A percentile compares a stretch with the other conserved stretches of the same genome.
These are phyloP conservation scores for Trypanosoma conorhini DNA, from an alignment of 208 protist species.

Conservation along the genomic window DNA sequence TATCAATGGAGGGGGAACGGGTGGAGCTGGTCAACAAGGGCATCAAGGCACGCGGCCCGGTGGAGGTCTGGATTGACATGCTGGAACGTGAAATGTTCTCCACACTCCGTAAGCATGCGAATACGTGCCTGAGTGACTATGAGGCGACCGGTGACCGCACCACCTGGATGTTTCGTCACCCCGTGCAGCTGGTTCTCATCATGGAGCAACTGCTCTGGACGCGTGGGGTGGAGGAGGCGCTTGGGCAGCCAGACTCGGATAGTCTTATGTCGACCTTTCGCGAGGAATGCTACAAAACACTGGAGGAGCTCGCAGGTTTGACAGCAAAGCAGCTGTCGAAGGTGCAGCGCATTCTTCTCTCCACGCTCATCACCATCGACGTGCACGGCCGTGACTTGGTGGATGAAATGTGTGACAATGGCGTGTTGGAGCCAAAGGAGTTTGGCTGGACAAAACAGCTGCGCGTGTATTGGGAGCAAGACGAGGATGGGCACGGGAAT, in stretches of 20 bases:
- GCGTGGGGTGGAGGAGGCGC: conserved; percentile 90
- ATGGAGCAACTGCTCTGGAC: conserved; percentile 96
- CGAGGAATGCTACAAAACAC: conserved; percentile 70
- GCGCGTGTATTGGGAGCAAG: conserved; percentile 97
- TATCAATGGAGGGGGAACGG: conserved; percentile 91
- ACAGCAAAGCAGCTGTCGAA: conserved; percentile 88
- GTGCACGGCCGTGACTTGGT: conserved; percentile 98
- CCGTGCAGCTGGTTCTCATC: conserved; percentile 94
- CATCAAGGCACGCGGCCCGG: conserved; percentile 94
- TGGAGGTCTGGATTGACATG: conserved; percentile 96
- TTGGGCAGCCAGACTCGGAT: conserved; percentile 68
- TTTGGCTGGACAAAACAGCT: conserved; percentile 98
- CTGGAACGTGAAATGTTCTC: conserved; percentile 95
- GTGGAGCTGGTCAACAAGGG: conserved; percentile 93
- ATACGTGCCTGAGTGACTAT: conserved; percentile 89
- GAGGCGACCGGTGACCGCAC: conserved; percentile 71
- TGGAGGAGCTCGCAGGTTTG: conserved; percentile 92
- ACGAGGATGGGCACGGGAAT: conserved; percentile 90
- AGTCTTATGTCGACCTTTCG: conserved; percentile 80
- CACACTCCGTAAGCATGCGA: conserved; percentile 86
- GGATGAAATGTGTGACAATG: conserved; percentile 91
- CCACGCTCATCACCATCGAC: conserved; percentile 97
- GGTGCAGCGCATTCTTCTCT: conserved; percentile 93
- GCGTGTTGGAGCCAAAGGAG: conserved; percentile 78
- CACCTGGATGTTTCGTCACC: conserved; percentile 93